A percentile compares a stretch with the other conserved stretches of the same genome.
Conservation (phyloP, 257 asterid species). For the Petrea volubilis region DNA sequence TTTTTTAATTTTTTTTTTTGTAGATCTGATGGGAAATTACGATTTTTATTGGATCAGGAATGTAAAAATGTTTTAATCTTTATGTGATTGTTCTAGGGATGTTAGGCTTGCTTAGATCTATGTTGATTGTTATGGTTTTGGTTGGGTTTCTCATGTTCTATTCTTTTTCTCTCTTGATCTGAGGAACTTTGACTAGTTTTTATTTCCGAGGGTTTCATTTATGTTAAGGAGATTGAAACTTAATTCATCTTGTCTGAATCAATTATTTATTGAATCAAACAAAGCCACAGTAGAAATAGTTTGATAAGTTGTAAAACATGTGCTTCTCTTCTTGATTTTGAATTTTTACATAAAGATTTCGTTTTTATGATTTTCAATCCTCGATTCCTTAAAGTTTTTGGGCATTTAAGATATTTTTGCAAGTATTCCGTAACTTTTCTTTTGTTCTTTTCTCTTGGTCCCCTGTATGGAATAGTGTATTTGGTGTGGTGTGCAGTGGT, state of each 20-base stretch:
- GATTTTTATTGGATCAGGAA: constrained; percentile 37
- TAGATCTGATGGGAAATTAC: constrained; percentile 52
- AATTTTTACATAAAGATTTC: not conserved
- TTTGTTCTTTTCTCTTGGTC: not conserved
- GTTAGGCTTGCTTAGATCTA: constrained; percentile 1
- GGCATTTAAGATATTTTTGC: not conserved
- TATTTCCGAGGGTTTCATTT: not conserved
- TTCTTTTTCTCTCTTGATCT: not conserved
- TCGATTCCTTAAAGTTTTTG: not conserved
- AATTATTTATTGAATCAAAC: not conserved
- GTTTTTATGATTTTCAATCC: not conserved
- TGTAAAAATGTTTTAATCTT: constrained; percentile 14
- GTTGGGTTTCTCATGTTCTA: not conserved
- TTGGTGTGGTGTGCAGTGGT: constrained; percentile 26
- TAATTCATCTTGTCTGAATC: not conserved
- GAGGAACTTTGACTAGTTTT: not conserved
- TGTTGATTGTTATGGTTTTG: not conserved
- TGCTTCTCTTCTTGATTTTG: not conserved
- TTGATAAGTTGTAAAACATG: not conserved
- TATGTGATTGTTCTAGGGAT: not conserved
- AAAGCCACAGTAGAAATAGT: not conserved
- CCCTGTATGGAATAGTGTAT: constrained; percentile 11
- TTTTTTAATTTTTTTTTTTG: constrained; percentile 19
- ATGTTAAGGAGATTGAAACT: not conserved
- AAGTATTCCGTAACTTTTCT: not conserved